Base-by-base conservation (phyloP, 306 rosid species). In the Phaseolus lunatus region DNA sequence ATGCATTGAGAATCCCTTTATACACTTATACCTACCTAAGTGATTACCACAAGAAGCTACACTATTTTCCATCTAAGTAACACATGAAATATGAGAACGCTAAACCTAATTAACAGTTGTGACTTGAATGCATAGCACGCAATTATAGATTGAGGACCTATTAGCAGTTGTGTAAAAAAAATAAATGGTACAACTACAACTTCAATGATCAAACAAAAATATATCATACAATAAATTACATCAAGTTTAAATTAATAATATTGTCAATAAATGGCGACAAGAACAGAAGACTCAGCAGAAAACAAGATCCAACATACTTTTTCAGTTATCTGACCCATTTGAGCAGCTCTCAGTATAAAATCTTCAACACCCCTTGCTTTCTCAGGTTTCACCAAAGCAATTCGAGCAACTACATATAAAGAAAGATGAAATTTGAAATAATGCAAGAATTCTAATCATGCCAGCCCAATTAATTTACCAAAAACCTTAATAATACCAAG, bases 341-440 rank as follows among this genome's bases (percentile, higher is more conserved):
- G 99, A 75, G 98, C 96, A 76, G 97, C 90, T 87, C 97, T 92
- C 76, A 96, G 76, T 76, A 96, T 61, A 72, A 96, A 94, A 93
- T 96, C 99, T 86, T 96, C 99, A 35, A 96, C 99, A 33, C 98
- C 90, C 86, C 96, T 91, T 50, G 99, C 97, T 83, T 90, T 96
- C 87, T 92, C 99, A 31, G 99, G 98, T 81, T 96, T 96, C 88
- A 96, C 99, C 88, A 96, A 84, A 84, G 99, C 99, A 78, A 96
- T 96, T 64, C 99, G 92, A 81, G 99, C 85, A 77, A 83, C 89
- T 86, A 68, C 49, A 77, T 4, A 48, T 61, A 67, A 67, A 10
- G 58, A 72, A 63, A 47, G 65, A 67, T 66, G 31, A 59, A 77
- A 62, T 37, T 67, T 45, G 15, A 72, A 61, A 76, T 3, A 44